Evolutionary conservation across 2,329 filamentous ascomycete species (phyloP).

Genomic region (Xylaria sp.): DNA sequence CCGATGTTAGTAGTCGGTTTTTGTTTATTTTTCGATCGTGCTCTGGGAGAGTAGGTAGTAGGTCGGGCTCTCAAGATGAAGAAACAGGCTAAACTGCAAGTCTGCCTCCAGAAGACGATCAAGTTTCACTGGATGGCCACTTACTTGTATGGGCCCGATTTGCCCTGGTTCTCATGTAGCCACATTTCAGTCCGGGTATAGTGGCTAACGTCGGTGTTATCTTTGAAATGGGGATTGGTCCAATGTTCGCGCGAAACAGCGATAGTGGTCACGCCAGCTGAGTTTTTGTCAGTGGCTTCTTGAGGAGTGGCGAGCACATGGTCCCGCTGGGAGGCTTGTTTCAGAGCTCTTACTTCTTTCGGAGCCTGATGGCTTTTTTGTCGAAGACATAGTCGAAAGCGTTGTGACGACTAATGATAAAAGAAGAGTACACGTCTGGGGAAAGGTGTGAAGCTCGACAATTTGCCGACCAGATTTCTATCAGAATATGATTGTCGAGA

Average conservation of each 20-base stretch:
- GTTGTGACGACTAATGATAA: neutral
- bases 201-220: neutral
- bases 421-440: neutral
- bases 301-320: neutral
- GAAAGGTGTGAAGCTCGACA: neutral
- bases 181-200: conserved; percentile 20
- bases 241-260: conserved; percentile 32
- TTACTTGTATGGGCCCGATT: conserved; percentile 28
- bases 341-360: neutral
- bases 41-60: neutral
- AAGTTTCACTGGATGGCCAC: neutral
- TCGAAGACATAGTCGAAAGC: conserved; percentile 6
- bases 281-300: neutral
- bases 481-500: neutral
- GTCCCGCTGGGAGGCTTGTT: neutral
- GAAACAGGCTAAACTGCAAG: neutral
- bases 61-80: neutral
- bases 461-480: neutral
- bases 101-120: neutral
- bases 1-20: neutral
- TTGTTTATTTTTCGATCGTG: neutral
- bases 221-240: conserved; percentile 15
- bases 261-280: conserved; percentile 6
- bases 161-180: conserved; percentile 27
- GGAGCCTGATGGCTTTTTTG: neutral